Conservation (phyloP, 2,329 filamentous ascomycete species). For the Fusarium fujikuroi region DNA sequence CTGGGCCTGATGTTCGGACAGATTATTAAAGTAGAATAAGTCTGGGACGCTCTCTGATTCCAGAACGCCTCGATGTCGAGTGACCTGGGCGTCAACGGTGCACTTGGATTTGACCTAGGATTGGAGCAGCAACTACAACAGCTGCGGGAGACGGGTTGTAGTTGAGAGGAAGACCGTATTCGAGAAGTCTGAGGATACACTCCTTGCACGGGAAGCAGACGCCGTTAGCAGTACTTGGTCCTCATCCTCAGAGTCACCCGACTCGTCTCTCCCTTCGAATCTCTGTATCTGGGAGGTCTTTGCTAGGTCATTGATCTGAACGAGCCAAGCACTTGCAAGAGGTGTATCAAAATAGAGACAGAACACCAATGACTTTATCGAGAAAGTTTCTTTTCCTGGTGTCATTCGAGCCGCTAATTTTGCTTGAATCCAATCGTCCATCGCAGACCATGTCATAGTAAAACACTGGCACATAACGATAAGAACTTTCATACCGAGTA, state of each 20-base stretch:
- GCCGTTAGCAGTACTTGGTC: neutral
- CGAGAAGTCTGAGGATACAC: neutral
- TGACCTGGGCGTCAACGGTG: neutral
- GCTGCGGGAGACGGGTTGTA: no score
- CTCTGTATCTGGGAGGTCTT: accelerated
- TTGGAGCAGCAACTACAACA: neutral
- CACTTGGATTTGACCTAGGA: neutral
- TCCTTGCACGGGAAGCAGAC: neutral
- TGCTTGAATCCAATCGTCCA: accelerated
- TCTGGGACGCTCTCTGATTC: neutral
- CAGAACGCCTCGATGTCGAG: no score
- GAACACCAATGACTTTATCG: neutral
- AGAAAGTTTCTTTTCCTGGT: neutral
- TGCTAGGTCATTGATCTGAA: neutral
- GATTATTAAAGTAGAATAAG: no score
- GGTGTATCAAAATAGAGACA: no score
- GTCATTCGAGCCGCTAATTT: accelerated
- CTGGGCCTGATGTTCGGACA: no score
- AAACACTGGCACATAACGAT: neutral
- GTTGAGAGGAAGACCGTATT: neutral
- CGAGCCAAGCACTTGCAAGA: neutral
- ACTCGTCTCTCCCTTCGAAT: neutral
- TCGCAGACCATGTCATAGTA: no score
- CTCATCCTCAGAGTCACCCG: no score
- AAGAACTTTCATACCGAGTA: neutral